A percentile compares a stretch with the other conserved stretches of the same genome.
Conservation (phyloP, 176 grass and related monocot species). For the Bolboschoenus planiculmis region DNA sequence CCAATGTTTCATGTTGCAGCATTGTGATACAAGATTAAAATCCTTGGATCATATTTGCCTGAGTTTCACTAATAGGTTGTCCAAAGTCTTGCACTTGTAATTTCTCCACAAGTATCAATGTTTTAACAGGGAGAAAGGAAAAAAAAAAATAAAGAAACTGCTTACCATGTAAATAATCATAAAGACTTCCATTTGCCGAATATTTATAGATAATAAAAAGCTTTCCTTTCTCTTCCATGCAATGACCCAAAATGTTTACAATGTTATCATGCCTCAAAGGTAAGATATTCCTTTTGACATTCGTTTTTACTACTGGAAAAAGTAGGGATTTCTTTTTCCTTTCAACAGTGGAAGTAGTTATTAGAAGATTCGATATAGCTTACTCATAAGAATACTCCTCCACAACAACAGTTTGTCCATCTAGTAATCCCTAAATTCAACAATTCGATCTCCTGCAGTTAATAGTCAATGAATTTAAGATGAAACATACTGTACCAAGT, state of each 20-base stretch:
- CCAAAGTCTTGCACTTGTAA: neutral
- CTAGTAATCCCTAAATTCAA: neutral
- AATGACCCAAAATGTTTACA: neutral
- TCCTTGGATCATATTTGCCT: too few species aligned
- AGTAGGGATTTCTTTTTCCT: neutral
- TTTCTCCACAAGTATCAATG: neutral
- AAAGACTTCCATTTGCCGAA: neutral
- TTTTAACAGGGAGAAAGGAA: neutral
- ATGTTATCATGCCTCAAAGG: neutral
- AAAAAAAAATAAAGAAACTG: neutral
- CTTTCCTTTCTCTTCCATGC: neutral
- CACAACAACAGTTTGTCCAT: neutral
- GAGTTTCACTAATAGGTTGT: neutral
- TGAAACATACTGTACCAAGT: too few species aligned
- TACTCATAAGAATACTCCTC: neutral
- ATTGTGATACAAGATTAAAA: too few species aligned
- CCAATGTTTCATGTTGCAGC: too few species aligned
- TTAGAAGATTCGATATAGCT: neutral
- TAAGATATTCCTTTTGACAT: neutral
- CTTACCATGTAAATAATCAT: neutral
- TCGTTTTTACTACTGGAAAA: neutral
- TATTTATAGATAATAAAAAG: neutral
- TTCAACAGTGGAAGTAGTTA: neutral
- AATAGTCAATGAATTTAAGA: neutral
- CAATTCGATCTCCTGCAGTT: neutral